These are phyloP conservation scores for Xylaria sp. DNA, from an alignment of 2,329 filamentous ascomycete species.

Conservation along the genomic window DNA sequence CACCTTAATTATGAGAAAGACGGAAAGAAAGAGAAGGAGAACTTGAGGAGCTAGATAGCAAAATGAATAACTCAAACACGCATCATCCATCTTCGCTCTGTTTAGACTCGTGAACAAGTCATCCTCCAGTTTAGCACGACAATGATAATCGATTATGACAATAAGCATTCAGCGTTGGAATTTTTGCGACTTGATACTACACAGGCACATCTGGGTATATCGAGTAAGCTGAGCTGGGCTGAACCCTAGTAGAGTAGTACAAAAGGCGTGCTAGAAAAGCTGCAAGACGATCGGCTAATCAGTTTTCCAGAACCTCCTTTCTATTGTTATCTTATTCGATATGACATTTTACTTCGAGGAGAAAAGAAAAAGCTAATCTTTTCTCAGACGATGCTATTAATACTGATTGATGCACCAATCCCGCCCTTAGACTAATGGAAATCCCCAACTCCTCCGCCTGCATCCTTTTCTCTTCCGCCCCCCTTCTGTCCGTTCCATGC, in stretches of 20 bases:
- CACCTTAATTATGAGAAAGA: slow-evolving; percentile 29
- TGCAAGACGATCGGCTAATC: background rate
- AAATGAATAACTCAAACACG: background rate
- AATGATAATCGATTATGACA: background rate
- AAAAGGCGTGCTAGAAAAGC: slow-evolving; percentile 12
- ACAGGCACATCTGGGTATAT: background rate
- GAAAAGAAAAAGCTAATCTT: slow-evolving; percentile 11
- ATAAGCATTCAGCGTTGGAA: background rate
- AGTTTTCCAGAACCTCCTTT: background rate
- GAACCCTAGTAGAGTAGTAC: background rate
- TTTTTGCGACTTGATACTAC: no score
- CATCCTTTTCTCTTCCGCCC: slow-evolving; percentile 16
- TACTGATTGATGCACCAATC: slow-evolving; percentile 15
- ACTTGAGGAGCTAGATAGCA: background rate
- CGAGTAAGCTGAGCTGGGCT: no score
- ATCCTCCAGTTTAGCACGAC: background rate
- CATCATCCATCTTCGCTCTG: background rate
- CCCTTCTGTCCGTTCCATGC: slow-evolving; percentile 24
- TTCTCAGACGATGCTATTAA: slow-evolving; percentile 2
- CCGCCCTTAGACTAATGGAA: slow-evolving; percentile 4
- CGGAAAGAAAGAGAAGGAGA: background rate
- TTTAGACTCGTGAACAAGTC: background rate
- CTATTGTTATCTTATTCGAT: slow-evolving; percentile 1
- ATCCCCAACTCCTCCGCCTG: slow-evolving; percentile 25
- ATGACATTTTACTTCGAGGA: background rate